A percentile compares a stretch with the other conserved stretches of the same genome.
Conservation (phyloP, 768 basidiomycete species). For the Phaffia australis region DNA sequence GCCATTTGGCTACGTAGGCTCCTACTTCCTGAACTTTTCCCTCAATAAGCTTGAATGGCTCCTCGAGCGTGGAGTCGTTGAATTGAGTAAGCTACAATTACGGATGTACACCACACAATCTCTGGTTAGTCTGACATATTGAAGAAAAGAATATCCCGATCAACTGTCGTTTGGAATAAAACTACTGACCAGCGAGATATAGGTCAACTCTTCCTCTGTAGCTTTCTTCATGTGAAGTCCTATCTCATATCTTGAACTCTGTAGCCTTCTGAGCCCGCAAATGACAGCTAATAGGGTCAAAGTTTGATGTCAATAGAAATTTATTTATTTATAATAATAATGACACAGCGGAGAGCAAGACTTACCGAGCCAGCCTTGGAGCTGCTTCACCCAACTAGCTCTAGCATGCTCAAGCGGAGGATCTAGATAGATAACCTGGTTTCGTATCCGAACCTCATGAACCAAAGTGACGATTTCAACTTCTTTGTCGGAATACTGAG, state of each 20-base stretch:
- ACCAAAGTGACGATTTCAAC: slow-evolving; percentile 75
- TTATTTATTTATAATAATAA: too few relatives aligned
- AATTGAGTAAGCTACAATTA: slow-evolving; percentile 57
- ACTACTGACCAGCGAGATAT: slow-evolving; percentile 62
- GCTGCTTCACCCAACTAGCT: slow-evolving; percentile 72
- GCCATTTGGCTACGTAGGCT: slow-evolving; percentile 92
- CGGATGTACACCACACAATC: background rate
- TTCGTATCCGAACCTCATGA: slow-evolving; percentile 94
- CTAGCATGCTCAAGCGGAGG: slow-evolving; percentile 93
- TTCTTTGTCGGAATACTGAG: background rate
- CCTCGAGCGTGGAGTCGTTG: slow-evolving; percentile 59
- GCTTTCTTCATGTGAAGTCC: slow-evolving; percentile 74
- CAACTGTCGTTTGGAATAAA: background rate
- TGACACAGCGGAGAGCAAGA: background rate
- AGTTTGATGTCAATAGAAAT: background rate
- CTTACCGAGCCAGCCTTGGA: slow-evolving; percentile 79
- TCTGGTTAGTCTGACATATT: slow-evolving; percentile 9
- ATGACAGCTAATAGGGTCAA: slow-evolving; percentile 52
- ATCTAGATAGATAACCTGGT: slow-evolving; percentile 96
- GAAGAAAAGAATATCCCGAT: background rate
- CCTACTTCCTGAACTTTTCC: slow-evolving; percentile 72
- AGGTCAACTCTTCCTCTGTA: slow-evolving; percentile 57
- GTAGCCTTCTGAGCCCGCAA: slow-evolving; percentile 73
- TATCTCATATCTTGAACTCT: slow-evolving; percentile 94
- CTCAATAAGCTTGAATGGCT: slow-evolving; percentile 78